Base-by-base conservation (phyloP, 1,284 basidiomycete species). In the Sphagnurus paluster region DNA sequence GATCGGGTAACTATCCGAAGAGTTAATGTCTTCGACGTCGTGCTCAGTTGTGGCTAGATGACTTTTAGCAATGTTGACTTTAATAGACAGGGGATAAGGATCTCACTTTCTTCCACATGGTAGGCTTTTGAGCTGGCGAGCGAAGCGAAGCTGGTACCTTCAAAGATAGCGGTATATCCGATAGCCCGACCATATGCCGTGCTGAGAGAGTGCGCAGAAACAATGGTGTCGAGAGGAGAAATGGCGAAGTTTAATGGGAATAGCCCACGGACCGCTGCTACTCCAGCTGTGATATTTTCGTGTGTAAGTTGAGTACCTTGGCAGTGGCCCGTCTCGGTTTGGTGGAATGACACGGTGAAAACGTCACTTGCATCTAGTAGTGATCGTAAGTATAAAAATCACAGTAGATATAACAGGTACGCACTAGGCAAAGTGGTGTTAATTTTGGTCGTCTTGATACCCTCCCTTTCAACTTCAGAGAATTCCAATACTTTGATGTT, bases 271-370 rank as follows among this genome's bases (percentile, higher is more conserved):
- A 77, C 72, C 3, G 85, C 84, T 2, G 85, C 77, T n/a, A 90
- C 82, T 35, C 85, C 89, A 9, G 89, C 85, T 2, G 87, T 90
- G 46, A 90, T 61, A 52, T 89, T 90, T 57, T 87, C 78, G 58
- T 91, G 88, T 0, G 86, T 87, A 33, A 91, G 66, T 47, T 82
- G 81, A 5, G 76, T 77, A 23, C 76, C 84, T 49, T 77, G 77
- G 6, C 84, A 57, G 37, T 74, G 70, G 25, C 82, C 81, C 13
- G 72, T 64, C 20, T 72, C 58, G 1, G 72, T 69, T 47, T 73
- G 64, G 56, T 76, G 86, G 69, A 87, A 87, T 0, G 82, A 75
- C 4, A 88, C 74, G 3, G 83, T 82, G 57, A 84, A 84, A 2
- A 85, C 70, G 53, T 87, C 79, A 41, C 65, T 69, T 4, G 82